Evolutionary conservation across 163 green algal species (phyloP).

Genomic region (Scenedesmus sp.): DNA sequence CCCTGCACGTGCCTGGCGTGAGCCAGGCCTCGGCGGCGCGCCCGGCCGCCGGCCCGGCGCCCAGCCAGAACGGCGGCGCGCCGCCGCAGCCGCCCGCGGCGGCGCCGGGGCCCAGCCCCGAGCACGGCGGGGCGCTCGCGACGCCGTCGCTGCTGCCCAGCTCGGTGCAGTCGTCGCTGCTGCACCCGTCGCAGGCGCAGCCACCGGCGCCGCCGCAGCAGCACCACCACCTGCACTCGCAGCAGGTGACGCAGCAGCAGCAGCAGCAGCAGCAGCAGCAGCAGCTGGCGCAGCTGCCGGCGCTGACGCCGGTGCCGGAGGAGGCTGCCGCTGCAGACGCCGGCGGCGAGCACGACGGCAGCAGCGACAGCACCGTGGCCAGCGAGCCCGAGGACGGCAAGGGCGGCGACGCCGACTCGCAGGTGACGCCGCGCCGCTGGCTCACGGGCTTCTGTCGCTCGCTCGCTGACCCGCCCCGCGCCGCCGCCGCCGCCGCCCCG

Average conservation of each 20-base stretch:
- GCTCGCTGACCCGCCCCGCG: too few relatives aligned
- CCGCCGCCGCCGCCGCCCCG: too few relatives aligned
- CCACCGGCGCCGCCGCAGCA: neutral
- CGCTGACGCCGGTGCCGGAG: neutral
- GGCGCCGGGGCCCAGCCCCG: neutral
- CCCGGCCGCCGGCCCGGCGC: too few relatives aligned
- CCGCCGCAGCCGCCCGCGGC: constrained; percentile 1
- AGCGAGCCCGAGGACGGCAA: neutral
- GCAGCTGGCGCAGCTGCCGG: neutral
- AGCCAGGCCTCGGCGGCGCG: too few relatives aligned
- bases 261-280: neutral
- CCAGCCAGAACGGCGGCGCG: too few relatives aligned
- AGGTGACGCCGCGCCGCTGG: too few relatives aligned
- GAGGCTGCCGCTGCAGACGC: neutral
- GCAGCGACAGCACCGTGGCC: neutral
- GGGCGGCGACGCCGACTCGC: neutral
- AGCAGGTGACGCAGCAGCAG: neutral
- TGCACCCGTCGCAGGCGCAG: too few relatives aligned
- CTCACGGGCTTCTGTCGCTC: too few relatives aligned
- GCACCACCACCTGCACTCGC: constrained; percentile 2
- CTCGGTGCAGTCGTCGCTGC: too few relatives aligned
- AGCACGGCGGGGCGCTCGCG: neutral
- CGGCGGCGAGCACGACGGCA: neutral
- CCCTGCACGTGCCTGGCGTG: neutral
- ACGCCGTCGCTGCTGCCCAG: too few relatives aligned